Conservation (phyloP, 441 rosid genomes). For the Eruca vesicaria region DNA sequence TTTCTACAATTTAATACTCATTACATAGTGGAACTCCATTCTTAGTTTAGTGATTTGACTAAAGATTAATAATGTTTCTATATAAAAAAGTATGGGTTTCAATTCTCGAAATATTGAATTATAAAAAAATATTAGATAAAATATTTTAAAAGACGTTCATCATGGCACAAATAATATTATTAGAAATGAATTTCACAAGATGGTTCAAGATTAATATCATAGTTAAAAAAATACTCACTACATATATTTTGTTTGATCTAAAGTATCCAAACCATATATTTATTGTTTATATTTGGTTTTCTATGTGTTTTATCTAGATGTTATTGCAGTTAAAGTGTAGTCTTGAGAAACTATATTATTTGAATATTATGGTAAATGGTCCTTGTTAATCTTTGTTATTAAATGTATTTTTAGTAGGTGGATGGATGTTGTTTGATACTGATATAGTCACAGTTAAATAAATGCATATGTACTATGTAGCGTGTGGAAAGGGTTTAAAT, state of each 20-base stretch:
- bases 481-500: slow-evolving; percentile 1
- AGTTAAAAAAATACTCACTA: too few species aligned
- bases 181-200: too few species aligned
- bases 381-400: neutral
- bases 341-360: neutral
- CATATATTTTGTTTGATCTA: neutral
- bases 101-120: too few species aligned
- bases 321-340: neutral
- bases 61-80: too few species aligned
- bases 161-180: too few species aligned
- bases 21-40: too few species aligned
- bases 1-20: neutral
- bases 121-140: too few species aligned
- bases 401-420: neutral
- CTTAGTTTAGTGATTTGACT: too few species aligned
- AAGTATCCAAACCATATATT: neutral
- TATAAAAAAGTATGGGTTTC: too few species aligned
- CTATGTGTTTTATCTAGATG: neutral
- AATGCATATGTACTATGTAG: neutral
- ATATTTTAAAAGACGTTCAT: too few species aligned
- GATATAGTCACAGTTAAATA: neutral
- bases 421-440: neutral
- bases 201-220: too few species aligned
- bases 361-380: neutral
- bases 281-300: neutral